Base-by-base conservation (phyloP, 2,329 filamentous ascomycete species). In the Macrophomina phaseolina region DNA sequence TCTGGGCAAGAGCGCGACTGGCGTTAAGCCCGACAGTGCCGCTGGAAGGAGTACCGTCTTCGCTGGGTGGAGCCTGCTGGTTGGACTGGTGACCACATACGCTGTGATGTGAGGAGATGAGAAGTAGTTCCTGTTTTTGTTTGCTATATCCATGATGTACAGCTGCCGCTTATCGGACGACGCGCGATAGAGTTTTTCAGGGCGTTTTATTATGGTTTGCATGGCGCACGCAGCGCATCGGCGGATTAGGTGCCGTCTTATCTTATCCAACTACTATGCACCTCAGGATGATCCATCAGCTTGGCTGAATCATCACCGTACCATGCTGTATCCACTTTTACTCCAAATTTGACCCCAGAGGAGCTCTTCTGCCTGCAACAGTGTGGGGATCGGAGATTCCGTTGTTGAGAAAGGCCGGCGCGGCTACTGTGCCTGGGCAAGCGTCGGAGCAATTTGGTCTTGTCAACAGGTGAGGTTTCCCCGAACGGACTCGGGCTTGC, bases 1-100 rank as follows among this genome's bases (percentile, higher is more conserved):
- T 76, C 77, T 95, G n/a, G 88, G 92, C 69, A 73, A 83, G 63
- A 46, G 69, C 34, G 76, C 75, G 8, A 79, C 77, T 12, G 77
- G 77, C 12, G 77, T 78, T 61, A 68, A 77, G 38, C 78, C 79
- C 16, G 71, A 76, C 67, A 74, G 76, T 48, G 70, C 70, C 52
- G 72, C 68, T 16, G 67, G 40, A 4, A 61, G 36, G 46, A 65
- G 38, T 14, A 40, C 45, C 11, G 34, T 60, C 12, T 69, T 70
- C 58, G 67, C 58, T 8, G 68, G 68, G 0, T 70, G 69, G 69
- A 64, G 38, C 7, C 18, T 69, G n/a, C n/a, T 70, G 28, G 67
- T 70, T 12, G 36, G 64, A 2, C 64, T 67, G 23, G 60, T 55
- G 28, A 36, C 40, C 34, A 5, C 67, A 6, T 68, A 56, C 62